Conservation (phyloP, 768 basidiomycete species). For the Lanmaoa pseudosensibilis region DNA sequence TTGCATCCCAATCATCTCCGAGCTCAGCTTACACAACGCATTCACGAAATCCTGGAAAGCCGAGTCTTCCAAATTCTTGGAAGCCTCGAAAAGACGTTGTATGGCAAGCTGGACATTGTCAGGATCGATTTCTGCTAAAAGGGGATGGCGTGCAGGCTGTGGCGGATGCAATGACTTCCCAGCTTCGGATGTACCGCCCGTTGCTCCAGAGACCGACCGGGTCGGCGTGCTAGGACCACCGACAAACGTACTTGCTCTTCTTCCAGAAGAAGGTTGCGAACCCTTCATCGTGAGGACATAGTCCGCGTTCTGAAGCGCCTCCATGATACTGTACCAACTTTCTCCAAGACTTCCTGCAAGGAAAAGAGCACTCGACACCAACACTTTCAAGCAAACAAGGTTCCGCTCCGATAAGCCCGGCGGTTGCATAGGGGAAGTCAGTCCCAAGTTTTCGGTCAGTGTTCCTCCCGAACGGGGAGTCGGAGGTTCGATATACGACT, state of each 20-base stretch:
- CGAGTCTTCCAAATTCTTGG: slow-evolving; percentile 77
- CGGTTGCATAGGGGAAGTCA: slow-evolving; percentile 50
- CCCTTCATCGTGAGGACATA: slow-evolving; percentile 78
- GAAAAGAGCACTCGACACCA: slow-evolving; percentile 74
- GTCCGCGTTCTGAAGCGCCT: slow-evolving; percentile 92
- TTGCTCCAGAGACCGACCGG: slow-evolving; percentile 41
- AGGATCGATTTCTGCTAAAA: slow-evolving; percentile 71
- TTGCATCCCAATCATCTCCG: slow-evolving; percentile 93
- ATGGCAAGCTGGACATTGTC: slow-evolving; percentile 74
- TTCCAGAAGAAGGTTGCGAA: slow-evolving; percentile 30
- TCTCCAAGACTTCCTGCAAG: slow-evolving; percentile 84
- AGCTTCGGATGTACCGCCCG: slow-evolving; percentile 8
- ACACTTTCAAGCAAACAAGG: slow-evolving; percentile 83
- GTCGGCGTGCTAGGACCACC: slow-evolving; percentile 37
- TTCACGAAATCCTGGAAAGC: slow-evolving; percentile 77
- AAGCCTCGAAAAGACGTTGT: slow-evolving; percentile 82
- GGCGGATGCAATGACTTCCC: slow-evolving; percentile 20
- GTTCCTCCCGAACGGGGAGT: slow-evolving; percentile 60
- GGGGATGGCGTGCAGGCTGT: slow-evolving; percentile 48
- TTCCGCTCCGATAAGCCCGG: slow-evolving; percentile 88
- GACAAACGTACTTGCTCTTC: slow-evolving; percentile 34
- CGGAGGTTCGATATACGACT: slow-evolving; percentile 52
- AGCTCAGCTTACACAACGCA: slow-evolving; percentile 82
- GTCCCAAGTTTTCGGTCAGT: slow-evolving; percentile 68
- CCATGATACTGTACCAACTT: slow-evolving; percentile 90